Evolutionary conservation across 2,329 filamentous ascomycete species (phyloP).

Genomic region (Fusarium equiseti): DNA sequence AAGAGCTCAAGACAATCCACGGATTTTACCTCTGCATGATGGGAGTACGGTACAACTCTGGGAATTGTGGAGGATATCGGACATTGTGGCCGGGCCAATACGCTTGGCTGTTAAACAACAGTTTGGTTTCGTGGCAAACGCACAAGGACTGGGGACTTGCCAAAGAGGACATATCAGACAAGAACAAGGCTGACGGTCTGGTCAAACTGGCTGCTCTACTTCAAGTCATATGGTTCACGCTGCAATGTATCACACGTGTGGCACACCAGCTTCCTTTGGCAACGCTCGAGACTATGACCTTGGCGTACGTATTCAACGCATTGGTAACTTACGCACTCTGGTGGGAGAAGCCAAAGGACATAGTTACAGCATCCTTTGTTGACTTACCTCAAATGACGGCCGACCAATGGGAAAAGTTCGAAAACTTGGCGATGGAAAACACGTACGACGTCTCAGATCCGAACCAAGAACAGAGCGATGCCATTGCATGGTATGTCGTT

Average conservation of each 20-base stretch:
- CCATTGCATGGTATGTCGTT: conserved; percentile 24
- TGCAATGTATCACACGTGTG: conserved; percentile 9
- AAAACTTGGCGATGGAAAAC: conserved; percentile 16
- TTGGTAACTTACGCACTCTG: conserved; percentile 12
- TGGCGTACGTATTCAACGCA: conserved; percentile 20
- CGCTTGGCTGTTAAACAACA: background rate
- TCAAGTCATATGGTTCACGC: conserved; percentile 16
- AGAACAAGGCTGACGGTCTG: conserved; percentile 15
- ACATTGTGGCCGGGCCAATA: too few species aligned
- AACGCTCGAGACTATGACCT: conserved; percentile 15
- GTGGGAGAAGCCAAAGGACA: conserved; percentile 26
- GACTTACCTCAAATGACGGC: conserved; percentile 9
- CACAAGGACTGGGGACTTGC: conserved; percentile 2
- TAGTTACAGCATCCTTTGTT: conserved; percentile 9
- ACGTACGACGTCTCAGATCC: conserved; percentile 7
- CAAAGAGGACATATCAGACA: conserved; percentile 12
- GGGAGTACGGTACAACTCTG: too few species aligned
- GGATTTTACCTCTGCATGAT: too few species aligned
- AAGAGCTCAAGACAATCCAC: too few species aligned
- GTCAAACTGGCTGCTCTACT: conserved; percentile 16
- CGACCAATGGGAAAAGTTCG: conserved; percentile 5
- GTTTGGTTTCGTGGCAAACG: background rate
- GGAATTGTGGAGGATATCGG: too few species aligned
- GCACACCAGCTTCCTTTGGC: conserved; percentile 12
- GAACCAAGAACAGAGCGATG: background rate